These are phyloP conservation scores for Phytophthora kernoviae DNA, from an alignment of 352 stramenopile species.

Conservation along the genomic window DNA sequence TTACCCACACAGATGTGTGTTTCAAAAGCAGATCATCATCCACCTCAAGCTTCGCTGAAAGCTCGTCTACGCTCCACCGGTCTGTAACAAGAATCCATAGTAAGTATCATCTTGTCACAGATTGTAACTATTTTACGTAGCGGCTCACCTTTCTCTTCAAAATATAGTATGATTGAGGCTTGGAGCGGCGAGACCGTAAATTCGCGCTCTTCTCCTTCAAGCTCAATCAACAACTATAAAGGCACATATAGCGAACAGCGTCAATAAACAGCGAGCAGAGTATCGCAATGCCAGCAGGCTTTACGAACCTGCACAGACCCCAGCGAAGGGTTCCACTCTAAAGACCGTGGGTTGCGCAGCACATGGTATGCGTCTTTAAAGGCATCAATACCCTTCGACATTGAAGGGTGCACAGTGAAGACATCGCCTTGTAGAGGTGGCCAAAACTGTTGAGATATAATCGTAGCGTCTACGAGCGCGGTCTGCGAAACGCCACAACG, in stretches of 20 bases:
- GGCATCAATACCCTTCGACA: constrained; percentile 79
- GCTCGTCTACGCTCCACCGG: constrained; percentile 61
- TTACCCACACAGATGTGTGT: constrained; percentile 72
- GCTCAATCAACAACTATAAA: constrained; percentile 82
- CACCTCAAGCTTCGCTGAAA: constrained; percentile 67
- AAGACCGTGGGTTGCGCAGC: constrained; percentile 93
- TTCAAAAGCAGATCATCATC: constrained; percentile 62
- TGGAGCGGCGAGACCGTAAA: constrained; percentile 94
- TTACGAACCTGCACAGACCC: constrained; percentile 89
- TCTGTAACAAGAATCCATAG: constrained; percentile 28
- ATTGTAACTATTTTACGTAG: neutral
- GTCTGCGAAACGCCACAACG: neutral
- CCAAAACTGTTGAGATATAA: constrained; percentile 98
- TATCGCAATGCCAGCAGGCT: neutral
- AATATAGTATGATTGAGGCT: constrained; percentile 95
- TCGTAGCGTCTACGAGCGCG: constrained; percentile 87
- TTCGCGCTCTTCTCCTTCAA: constrained; percentile 77
- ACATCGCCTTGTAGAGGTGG: constrained; percentile 94
- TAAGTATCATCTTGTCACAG: neutral
- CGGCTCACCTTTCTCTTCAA: constrained; percentile 89
- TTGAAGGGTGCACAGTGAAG: constrained; percentile 88
- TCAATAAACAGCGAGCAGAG: neutral
- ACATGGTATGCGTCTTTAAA: constrained; percentile 93
- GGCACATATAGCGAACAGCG: constrained; percentile 7
- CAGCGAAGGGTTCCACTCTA: constrained; percentile 94